Percentiles rank a stretch among this genome's conserved stretches.
Evolutionary conservation across 805 yeast genomes (phyloP).

Genomic region (Nakazawaea wickerhamii): DNA sequence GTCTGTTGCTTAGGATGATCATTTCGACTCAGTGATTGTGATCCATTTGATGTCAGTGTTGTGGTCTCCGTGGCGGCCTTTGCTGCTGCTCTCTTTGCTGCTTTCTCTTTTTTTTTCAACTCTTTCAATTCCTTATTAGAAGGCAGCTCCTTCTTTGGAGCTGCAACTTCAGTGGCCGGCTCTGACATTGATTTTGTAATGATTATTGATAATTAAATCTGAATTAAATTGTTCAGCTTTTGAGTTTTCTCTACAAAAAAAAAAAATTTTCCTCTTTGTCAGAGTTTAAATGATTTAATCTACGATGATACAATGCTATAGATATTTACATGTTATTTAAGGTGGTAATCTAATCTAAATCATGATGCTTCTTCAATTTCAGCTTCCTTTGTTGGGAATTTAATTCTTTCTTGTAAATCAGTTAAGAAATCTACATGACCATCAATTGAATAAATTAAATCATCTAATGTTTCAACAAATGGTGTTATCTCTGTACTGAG

Average conservation of each 20-base stretch:
- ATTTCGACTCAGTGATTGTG: conserved; percentile 3
- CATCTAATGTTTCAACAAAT: conserved; percentile 5
- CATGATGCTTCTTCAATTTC: not conserved
- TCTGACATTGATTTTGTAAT: no score
- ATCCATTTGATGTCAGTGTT: conserved; percentile 5
- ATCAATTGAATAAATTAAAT: conserved; percentile 2
- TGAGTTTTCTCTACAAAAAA: no score
- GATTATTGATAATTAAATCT: no score
- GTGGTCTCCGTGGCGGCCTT: conserved; percentile 53
- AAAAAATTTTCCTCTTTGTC: no score
- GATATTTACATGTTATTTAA: not conserved
- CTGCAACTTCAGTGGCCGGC: not conserved
- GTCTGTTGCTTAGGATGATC: conserved; percentile 38
- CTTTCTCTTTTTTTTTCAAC: conserved; percentile 81
- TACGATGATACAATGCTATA: no score
- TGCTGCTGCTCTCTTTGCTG: conserved; percentile 86
- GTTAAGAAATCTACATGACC: conserved; percentile 10
- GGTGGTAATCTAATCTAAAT: not conserved
- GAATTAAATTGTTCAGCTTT: no score
- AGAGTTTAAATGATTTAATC: no score
- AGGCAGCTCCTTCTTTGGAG: conserved; percentile 20
- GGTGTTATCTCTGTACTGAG: not conserved
- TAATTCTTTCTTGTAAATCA: not conserved
- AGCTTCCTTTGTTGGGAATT: not conserved
- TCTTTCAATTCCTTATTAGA: conserved; percentile 84